Percentiles rank a stretch among this genome's conserved stretches.
Evolutionary conservation across 495 filamentous ascomycete species (phyloP).

Genomic region (Cercophora scortea): DNA sequence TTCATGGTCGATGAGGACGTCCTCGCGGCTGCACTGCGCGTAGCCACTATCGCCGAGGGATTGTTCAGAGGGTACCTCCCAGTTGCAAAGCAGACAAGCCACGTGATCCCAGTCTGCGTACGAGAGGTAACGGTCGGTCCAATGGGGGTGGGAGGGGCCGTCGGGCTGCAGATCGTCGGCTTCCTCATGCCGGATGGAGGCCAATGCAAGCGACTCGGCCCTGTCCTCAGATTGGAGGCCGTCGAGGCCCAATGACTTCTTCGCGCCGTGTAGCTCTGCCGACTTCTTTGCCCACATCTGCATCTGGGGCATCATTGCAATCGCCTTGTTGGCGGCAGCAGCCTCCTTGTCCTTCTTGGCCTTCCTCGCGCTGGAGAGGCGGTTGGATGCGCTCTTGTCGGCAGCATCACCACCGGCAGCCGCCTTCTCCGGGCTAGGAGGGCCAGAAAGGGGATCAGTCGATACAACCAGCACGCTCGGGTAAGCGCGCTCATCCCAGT

Average conservation of each 20-base stretch:
- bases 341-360: conserved; percentile 58
- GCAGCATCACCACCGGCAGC: conserved; percentile 22
- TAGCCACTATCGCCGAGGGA: conserved; percentile 11
- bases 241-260: conserved; percentile 10
- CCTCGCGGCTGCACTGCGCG: conserved; percentile 14
- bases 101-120: conserved; percentile 28
- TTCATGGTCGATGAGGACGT: conserved; percentile 25
- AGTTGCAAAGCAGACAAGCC: conserved; percentile 24
- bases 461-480: conserved; percentile 59
- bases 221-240: conserved; percentile 9
- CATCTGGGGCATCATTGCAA: conserved; percentile 56
- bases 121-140: conserved; percentile 19
- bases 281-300: conserved; percentile 86
- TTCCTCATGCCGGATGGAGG: not conserved
- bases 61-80: conserved; percentile 16
- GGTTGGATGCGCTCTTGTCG: conserved; percentile 21
- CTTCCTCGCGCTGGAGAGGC: conserved; percentile 20
- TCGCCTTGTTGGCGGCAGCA: conserved; percentile 36
- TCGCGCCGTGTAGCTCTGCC: conserved; percentile 67
- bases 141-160: conserved; percentile 13
- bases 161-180: conserved; percentile 11
- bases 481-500: conserved; percentile 80
- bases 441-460: conserved; percentile 24
- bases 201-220: conserved; percentile 1
- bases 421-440: conserved; percentile 26